Base-by-base conservation (phyloP, 495 filamentous ascomycete species). In the Trichocladium antarcticum region DNA sequence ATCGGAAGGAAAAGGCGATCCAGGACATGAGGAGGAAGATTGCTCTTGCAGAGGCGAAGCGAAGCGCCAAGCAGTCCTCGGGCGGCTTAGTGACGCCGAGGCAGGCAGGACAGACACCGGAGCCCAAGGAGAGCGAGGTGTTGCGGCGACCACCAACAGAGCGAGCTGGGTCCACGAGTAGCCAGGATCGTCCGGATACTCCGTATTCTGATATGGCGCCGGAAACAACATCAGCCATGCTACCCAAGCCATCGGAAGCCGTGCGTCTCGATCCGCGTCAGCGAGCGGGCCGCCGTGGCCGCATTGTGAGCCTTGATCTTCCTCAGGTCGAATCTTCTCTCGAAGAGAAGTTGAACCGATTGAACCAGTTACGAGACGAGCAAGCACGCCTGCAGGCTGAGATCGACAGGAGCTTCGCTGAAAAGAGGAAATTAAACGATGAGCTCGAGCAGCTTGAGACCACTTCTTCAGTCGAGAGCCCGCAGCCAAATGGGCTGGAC, bases 1-100 rank as follows among this genome's bases (percentile, higher is more conserved):
- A 77, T 42, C 53, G 70, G 19, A 84, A 82, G 57, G 76, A 85
- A 47, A 71, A 77, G 50, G 76, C 82, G 50, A 90, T 95, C 42
- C 76, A 85, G 60, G 74, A 74, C 34, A 78, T 89, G 71, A 85
- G 78, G 53, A 76, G 76, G 60, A 81, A 74, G 47, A 90, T 95
- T 60, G 84, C 82, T 14, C 81, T 87, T 57, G 74, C 81, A 31
- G 85, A 93, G 61, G 75, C 83, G 28, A 77, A 74, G 49, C 68
- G 69, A 31, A 80, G 74, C 55, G 61, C 72, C 22, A 69, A 61
- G 45, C 53, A 58, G 29, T 41, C 47, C 10, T 57, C 57, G 3
- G 46, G 42, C 1, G 53, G 53, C 28, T 57, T 58, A 1, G 53
- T 47, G 14, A 61, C 62, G 6, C 57, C 56, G 20, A 48, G 20